Evolutionary conservation across 2,329 filamentous ascomycete genomes (phyloP).

Genomic region (Daldinia sp.): DNA sequence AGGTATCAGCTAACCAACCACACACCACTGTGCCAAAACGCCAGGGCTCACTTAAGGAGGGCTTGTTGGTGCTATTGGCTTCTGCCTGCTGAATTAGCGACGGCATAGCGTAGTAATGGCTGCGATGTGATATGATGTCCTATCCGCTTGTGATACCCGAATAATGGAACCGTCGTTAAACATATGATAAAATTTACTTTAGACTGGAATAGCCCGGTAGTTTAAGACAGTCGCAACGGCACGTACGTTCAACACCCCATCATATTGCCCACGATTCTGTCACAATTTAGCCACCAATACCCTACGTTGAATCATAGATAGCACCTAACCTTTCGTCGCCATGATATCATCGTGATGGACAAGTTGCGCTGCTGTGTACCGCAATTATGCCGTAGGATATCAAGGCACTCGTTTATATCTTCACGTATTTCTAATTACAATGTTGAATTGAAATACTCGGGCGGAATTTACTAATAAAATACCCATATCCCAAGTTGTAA

Average conservation of each 20-base stretch:
- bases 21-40: neutral
- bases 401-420: too few relatives aligned
- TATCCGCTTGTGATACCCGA: neutral
- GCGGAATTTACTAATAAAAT: too few relatives aligned
- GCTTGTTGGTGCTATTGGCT: slow-evolving; percentile 12
- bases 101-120: slow-evolving; percentile 6
- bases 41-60: slow-evolving; percentile 7
- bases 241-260: neutral
- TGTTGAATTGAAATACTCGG: too few relatives aligned
- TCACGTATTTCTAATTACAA: too few relatives aligned
- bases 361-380: neutral
- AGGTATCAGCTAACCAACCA: neutral
- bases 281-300: neutral
- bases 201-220: neutral
- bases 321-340: neutral
- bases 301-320: neutral
- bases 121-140: neutral
- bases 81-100: slow-evolving; percentile 14
- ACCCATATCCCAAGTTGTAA: too few relatives aligned
- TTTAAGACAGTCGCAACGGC: neutral
- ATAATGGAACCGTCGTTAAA: neutral
- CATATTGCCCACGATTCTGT: neutral
- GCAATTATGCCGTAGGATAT: neutral
- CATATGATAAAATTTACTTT: neutral
- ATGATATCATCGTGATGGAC: slow-evolving; percentile 19